These are phyloP conservation scores for Carex arenaria DNA, from an alignment of 202 grass and related monocot species.

Conservation along the genomic window DNA sequence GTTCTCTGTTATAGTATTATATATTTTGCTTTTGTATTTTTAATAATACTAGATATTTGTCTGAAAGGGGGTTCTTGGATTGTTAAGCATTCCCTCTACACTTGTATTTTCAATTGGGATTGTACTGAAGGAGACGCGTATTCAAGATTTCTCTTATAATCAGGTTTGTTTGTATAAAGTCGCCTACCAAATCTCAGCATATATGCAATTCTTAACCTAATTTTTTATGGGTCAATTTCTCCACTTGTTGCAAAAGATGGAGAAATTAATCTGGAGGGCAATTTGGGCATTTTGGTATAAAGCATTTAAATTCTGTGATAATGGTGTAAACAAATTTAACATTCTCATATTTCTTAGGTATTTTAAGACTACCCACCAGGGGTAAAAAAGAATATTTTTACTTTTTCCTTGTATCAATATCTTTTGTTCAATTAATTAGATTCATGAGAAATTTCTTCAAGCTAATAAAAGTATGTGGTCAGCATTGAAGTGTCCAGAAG, in stretches of 20 bases:
- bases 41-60: slow-evolving; percentile 20
- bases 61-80: slow-evolving; percentile 59
- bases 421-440: slow-evolving; percentile 49
- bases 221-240: background rate
- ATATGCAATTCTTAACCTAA: background rate
- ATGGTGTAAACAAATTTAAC: background rate
- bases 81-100: slow-evolving; percentile 60
- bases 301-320: background rate
- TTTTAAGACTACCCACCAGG: background rate
- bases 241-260: background rate
- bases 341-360: background rate
- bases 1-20: slow-evolving; percentile 2
- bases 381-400: background rate
- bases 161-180: slow-evolving; percentile 38
- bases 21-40: background rate
- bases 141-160: slow-evolving; percentile 41
- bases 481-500: slow-evolving; percentile 53
- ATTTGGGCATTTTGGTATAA: background rate
- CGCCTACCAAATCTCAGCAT: background rate
- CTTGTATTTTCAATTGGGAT: slow-evolving; percentile 61
- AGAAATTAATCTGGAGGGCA: background rate
- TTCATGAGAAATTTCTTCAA: slow-evolving; percentile 55
- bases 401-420: background rate
- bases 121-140: slow-evolving; percentile 47
- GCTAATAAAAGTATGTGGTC: slow-evolving; percentile 45